Evolutionary conservation across 345 rosid species (phyloP), one percentile per base, ranked within the genome.

Genomic region (Trapa incisa): DNA sequence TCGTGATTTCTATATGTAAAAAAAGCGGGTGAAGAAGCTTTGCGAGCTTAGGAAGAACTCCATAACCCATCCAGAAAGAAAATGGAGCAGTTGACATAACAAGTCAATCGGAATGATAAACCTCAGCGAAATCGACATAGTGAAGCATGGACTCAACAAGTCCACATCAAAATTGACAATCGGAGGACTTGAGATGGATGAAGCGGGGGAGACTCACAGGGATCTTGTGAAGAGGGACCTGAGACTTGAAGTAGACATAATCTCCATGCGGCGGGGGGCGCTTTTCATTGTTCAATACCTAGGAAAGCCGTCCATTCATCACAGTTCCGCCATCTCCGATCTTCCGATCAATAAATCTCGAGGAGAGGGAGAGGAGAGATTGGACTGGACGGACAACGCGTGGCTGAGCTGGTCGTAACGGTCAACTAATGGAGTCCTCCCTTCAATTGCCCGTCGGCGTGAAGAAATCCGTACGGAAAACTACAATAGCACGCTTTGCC

Each of bases 241-340:
- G 99, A 74, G 99, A 94, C 88, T 94, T 91, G 89, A 94, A 94
- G 87, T 91, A 71, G 71, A 89, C 77, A 84, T 81, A 94, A 89
- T 94, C 99, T 70, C 99, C 97, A 47, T 97, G 96, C 90, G 97
- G 86, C 92, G 97, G 61, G 78, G 91, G 96, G 86, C 96, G 92
- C 96, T 91, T 89, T 92, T 92, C 98, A 92, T 92, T 65, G 85
- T 83, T 72, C 61, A 68, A 41, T 42, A 50, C 63, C 39, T 1
- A n/a, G 43, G 39, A 32, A 67, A 52, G 37, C 35, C 62, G 15
- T 64, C 70, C 61, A 54, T 52, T 16, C n/a, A 47, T 32, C 56
- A 65, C 52, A 38, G 48, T 15, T n/a, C 70, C 45, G 56, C 70
- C 61, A 16, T 41, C 70, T 39, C 45, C 63, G 64, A 37, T 58